Evolutionary conservation across 768 basidiomycete species (phyloP).

Genomic region (Phlebiopsis flavidoalba): DNA sequence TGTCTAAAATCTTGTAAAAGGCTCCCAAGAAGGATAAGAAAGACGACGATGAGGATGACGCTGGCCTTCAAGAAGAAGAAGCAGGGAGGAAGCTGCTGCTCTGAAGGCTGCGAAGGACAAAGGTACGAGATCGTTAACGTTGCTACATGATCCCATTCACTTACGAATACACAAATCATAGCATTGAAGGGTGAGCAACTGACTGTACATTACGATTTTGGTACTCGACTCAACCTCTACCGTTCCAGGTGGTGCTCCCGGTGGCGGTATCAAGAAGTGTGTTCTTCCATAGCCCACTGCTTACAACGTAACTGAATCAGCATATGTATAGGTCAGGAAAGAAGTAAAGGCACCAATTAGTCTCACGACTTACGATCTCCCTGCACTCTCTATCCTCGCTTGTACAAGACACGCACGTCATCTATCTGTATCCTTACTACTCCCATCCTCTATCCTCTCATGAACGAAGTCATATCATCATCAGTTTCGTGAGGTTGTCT

Average conservation of each 20-base stretch:
- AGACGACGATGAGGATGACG: constrained; percentile 65
- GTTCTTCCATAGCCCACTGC: not conserved
- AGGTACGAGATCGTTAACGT: constrained; percentile 39
- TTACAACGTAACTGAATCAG: not conserved
- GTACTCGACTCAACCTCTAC: not conserved
- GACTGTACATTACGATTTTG: constrained; percentile 10
- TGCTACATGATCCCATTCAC: not conserved
- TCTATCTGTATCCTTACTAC: too few relatives aligned
- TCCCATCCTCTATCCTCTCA: too few relatives aligned
- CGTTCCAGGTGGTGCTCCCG: constrained; percentile 56
- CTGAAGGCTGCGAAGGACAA: constrained; percentile 69
- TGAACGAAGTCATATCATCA: too few relatives aligned
- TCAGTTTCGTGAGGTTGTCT: too few relatives aligned
- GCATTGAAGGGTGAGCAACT: constrained; percentile 47
- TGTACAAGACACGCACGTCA: too few relatives aligned
- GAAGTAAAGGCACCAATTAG: constrained; percentile 39
- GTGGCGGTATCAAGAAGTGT: constrained; percentile 85
- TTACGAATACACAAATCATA: constrained; percentile 18
- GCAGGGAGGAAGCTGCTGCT: constrained; percentile 69
- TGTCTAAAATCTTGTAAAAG: constrained; percentile 29
- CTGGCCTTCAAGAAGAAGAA: constrained; percentile 71
- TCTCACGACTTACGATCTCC: too few relatives aligned
- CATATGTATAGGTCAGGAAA: constrained; percentile 52
- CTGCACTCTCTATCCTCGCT: too few relatives aligned
- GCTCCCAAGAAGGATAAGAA: constrained; percentile 80